Evolutionary conservation across 1,284 basidiomycete species (phyloP), one percentile per base, ranked within the genome.

Genomic region (Leccinum angustisporum): DNA sequence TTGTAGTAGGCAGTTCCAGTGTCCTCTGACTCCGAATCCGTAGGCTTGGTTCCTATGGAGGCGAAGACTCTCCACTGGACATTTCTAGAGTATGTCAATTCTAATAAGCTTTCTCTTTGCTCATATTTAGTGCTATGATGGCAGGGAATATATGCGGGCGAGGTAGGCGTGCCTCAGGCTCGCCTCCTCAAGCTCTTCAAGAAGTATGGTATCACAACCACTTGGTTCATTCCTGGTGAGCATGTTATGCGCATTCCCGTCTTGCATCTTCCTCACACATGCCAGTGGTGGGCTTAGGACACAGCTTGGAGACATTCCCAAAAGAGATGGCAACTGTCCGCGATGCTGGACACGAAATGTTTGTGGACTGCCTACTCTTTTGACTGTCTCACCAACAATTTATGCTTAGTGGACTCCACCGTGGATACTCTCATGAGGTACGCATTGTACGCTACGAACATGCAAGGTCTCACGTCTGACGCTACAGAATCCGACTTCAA

Each of bases 221-320:
- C 80, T 4, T 91, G 86, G 88, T 92, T 90, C 71, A 88, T 92
- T 61, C 90, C 86, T 25, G 86, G 85, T 82, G 67, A 25, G 73
- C 56, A 10, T 11, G 8, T n/a, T 30, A 9, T 25, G 2, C 8
- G 3, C 5, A 43, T 31, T 11, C 31, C 25, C 36, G 21, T 52
- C 34, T 34, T 14, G 34, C 27, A 21, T 54, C 36, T 40, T 7
- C 11, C 40, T 61, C 52, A 56, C 30, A 54, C n/a, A 30, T 54
- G 21, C 21, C 21, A 21, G 21, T 21, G 25, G 18, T 34, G 5
- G 30, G 5, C 13, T 27, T n/a, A 86, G 85, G 86, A 4, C 88
- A 90, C 64, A 87, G 86, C 61, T 75, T 90, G 55, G 88, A 90
- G 65, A 87, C 87, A 0, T 90, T 90, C 69, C 86, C 87, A 0